phyloP scores from a whole-genome alignment of 2,329 filamentous ascomycete species.

The Trichoderma atrobrunneum region DNA sequence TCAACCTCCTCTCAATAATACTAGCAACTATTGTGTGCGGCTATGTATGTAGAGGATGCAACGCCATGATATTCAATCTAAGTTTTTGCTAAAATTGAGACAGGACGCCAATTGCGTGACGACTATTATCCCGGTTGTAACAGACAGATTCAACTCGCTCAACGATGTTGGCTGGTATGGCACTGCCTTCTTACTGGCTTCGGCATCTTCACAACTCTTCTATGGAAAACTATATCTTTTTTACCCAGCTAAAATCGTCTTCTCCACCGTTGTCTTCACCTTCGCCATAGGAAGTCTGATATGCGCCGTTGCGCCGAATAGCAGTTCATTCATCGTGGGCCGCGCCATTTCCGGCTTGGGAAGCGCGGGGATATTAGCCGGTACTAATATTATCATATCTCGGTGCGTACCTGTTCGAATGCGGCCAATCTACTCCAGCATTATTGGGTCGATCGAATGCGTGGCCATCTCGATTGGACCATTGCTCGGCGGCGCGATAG shows the following conservation, averaged over 20 bases:
- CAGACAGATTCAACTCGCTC: neutral
- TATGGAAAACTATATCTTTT: neutral
- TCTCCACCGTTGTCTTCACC: neutral
- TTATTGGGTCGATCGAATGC: neutral
- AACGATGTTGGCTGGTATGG: constrained; percentile 1
- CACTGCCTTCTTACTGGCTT: neutral
- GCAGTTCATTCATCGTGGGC: neutral
- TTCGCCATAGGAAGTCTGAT: neutral
- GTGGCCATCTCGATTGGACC: constrained; percentile 11
- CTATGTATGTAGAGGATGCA: neutral
- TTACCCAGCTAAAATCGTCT: neutral
- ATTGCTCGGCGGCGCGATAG: constrained; percentile 9
- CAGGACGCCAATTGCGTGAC: neutral
- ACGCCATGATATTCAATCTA: neutral
- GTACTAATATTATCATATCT: neutral
- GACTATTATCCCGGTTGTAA: neutral
- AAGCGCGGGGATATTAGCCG: neutral
- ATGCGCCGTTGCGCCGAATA: constrained; percentile 5
- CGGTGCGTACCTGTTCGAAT: neutral
- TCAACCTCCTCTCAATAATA: constrained; percentile 3
- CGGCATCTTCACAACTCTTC: neutral
- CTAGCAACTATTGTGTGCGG: neutral
- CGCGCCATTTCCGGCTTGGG: constrained; percentile 4
- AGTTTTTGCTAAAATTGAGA: neutral
- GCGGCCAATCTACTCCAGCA: neutral